Evolutionary conservation across 2,329 filamentous ascomycete genomes (phyloP).

Genomic region (Sclerotinia borealis): DNA sequence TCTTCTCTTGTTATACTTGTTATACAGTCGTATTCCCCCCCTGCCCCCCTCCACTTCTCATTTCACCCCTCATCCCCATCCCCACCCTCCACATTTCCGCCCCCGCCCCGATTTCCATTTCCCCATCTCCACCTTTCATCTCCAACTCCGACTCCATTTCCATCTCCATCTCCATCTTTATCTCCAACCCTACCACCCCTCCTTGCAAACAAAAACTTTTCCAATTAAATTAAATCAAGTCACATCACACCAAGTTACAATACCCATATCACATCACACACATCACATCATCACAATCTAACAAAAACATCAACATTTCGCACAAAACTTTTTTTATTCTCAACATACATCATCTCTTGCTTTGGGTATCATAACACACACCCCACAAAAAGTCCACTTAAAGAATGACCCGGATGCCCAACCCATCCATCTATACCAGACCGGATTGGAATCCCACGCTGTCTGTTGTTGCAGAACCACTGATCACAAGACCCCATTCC

Average conservation of each 20-base stretch:
- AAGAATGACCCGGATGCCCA: neutral
- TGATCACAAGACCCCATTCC: neutral
- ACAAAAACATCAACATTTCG: neutral
- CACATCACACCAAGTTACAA: no score
- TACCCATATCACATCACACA: neutral
- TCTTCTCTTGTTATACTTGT: no score
- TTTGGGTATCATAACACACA: slow-evolving; percentile 12
- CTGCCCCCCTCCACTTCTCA: neutral
- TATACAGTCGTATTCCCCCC: no score
- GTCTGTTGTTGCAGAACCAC: neutral
- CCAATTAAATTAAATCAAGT: neutral
- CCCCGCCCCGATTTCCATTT: no score
- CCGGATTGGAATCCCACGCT: neutral
- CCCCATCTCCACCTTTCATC: neutral
- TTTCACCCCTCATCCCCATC: neutral
- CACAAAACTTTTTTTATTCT: neutral
- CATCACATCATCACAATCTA: neutral
- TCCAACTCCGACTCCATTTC: no score
- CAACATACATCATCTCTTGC: neutral
- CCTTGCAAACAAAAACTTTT: no score
- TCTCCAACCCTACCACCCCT: no score
- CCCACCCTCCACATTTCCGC: no score
- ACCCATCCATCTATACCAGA: slow-evolving; percentile 3
- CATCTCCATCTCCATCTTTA: no score
- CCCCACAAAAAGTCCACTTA: slow-evolving; percentile 4